phyloP scores from a whole-genome alignment of 495 filamentous ascomycete genomes.

The Tuber aestivum region DNA sequence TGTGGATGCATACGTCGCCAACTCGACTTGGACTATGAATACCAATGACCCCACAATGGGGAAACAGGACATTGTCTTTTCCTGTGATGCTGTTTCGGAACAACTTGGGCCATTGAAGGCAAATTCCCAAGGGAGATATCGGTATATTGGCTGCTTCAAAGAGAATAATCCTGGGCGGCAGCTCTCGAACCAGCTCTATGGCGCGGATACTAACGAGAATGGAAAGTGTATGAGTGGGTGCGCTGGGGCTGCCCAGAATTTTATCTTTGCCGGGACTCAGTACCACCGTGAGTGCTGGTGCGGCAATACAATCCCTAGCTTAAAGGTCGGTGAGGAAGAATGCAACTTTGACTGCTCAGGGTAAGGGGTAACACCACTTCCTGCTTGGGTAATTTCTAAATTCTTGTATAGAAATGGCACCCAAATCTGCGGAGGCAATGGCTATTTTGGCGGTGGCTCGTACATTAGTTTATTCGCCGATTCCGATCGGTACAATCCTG shows the following conservation, averaged over 20 bases:
- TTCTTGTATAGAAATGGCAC: constrained; percentile 20
- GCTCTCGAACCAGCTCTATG: constrained; percentile 44
- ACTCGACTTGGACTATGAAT: constrained; percentile 48
- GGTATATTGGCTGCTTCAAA: constrained; percentile 46
- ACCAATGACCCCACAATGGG: constrained; percentile 46
- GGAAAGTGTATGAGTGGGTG: constrained; percentile 47
- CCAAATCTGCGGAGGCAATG: constrained; percentile 46
- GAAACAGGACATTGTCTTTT: constrained; percentile 45
- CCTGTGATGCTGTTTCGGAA: constrained; percentile 44
- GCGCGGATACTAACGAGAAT: constrained; percentile 42
- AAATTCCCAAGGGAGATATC: constrained; percentile 43
- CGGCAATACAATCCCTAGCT: constrained; percentile 40
- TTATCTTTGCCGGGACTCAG: constrained; percentile 50
- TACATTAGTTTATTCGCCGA: constrained; percentile 45
- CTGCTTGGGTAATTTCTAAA: constrained; percentile 4
- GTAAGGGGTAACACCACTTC: constrained; percentile 13
- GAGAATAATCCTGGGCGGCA: constrained; percentile 47
- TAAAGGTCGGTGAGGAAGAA: constrained; percentile 42
- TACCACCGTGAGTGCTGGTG: constrained; percentile 53
- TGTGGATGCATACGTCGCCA: constrained; percentile 44
- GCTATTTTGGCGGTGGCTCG: constrained; percentile 41
- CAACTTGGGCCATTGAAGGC: constrained; percentile 45
- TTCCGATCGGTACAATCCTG: constrained; percentile 19
- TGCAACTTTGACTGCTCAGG: constrained; percentile 46
- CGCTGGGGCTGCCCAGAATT: constrained; percentile 36